These are phyloP conservation scores for Tetraselmis striata DNA, from an alignment of 139 green algal species.

Conservation along the genomic window DNA sequence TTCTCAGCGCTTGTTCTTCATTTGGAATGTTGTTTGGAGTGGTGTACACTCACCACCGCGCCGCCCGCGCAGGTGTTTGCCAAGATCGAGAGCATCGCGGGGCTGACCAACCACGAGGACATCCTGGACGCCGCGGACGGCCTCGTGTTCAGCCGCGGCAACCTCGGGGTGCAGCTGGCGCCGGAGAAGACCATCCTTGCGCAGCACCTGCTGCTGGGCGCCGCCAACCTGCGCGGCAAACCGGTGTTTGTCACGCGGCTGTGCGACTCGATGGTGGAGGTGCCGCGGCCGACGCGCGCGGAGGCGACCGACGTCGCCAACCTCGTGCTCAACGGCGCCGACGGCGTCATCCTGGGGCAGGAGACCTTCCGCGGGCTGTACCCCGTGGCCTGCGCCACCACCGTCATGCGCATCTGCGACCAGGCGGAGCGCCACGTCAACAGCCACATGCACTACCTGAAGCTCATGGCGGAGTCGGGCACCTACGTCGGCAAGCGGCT, in stretches of 20 bases:
- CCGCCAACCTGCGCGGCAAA: conserved; percentile 63
- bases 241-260: conserved; percentile 78
- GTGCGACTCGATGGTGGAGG: conserved; percentile 83
- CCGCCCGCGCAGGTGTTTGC: conserved; percentile 75
- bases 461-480: conserved; percentile 4
- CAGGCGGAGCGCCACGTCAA: conserved; percentile 20
- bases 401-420: conserved; percentile 43
- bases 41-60: no score
- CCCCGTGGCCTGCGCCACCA: conserved; percentile 18
- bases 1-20: no score
- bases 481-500: background rate
- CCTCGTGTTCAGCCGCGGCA: conserved; percentile 73
- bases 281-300: conserved; percentile 57
- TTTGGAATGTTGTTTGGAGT: no score
- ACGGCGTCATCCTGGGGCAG: conserved; percentile 68
- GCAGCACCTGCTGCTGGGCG: conserved; percentile 43
- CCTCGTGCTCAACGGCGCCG: conserved; percentile 78
- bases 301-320: conserved; percentile 93
- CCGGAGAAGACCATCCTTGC: conserved; percentile 62
- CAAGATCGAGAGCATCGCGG: conserved; percentile 69
- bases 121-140: conserved; percentile 62
- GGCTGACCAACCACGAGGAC: conserved; percentile 26
- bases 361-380: conserved; percentile 79
- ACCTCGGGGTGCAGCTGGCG: conserved; percentile 75
- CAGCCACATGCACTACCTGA: background rate